These are phyloP conservation scores for Cercophora samala DNA, from an alignment of 495 filamentous ascomycete species.

Conservation along the genomic window DNA sequence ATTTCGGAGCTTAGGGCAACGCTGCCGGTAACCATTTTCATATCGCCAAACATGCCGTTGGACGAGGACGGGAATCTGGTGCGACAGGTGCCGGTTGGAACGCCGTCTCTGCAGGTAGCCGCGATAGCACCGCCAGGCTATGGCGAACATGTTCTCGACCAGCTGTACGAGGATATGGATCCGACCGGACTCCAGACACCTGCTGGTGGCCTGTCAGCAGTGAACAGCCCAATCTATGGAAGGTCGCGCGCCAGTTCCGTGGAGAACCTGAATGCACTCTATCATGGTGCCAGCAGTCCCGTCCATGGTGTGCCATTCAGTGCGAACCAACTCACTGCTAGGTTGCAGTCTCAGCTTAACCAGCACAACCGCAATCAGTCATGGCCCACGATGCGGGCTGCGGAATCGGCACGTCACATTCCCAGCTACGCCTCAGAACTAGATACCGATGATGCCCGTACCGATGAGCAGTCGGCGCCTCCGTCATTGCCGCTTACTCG, in stretches of 20 bases:
- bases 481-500: slow-evolving; percentile 49
- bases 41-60: slow-evolving; percentile 84
- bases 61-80: slow-evolving; percentile 74
- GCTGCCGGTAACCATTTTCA: slow-evolving; percentile 83
- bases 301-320: slow-evolving; percentile 35
- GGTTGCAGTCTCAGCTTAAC: slow-evolving; percentile 57
- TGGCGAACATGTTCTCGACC: slow-evolving; percentile 80
- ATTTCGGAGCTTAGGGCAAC: slow-evolving; percentile 86
- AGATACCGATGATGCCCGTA: neutral
- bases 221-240: slow-evolving; percentile 70
- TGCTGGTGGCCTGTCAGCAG: slow-evolving; percentile 56
- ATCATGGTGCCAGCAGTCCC: slow-evolving; percentile 40
- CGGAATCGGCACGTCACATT: slow-evolving; percentile 30
- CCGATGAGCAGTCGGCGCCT: slow-evolving; percentile 28
- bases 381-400: slow-evolving; percentile 31
- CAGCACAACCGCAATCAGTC: slow-evolving; percentile 36
- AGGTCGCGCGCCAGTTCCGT: slow-evolving; percentile 73
- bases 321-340: slow-evolving; percentile 59
- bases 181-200: slow-evolving; percentile 73
- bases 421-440: slow-evolving; percentile 23
- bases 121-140: slow-evolving; percentile 80
- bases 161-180: slow-evolving; percentile 82
- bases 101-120: slow-evolving; percentile 31
- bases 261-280: slow-evolving; percentile 65
- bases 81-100: slow-evolving; percentile 47